Conservation (phyloP, 768 basidiomycete species). For the Favolaschia claudopus region DNA sequence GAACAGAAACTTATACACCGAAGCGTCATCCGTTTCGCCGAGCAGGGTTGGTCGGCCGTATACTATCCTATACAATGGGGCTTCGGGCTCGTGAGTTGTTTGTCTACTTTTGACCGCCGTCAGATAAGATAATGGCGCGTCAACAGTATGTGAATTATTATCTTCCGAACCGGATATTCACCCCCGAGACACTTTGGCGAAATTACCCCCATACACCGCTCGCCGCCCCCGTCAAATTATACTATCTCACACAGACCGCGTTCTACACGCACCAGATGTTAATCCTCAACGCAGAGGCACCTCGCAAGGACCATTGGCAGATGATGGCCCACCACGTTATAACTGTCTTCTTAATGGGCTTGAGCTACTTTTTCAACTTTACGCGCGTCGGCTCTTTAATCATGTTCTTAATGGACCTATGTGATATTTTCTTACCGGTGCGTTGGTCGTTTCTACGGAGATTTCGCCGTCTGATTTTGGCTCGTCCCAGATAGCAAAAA, state of each 20-base stretch:
- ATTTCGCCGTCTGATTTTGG: constrained; percentile 6
- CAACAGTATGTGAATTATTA: constrained; percentile 80
- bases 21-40: constrained; percentile 87
- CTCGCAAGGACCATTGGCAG: constrained; percentile 91
- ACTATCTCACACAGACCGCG: constrained; percentile 85
- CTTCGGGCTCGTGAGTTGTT: constrained; percentile 80
- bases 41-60: constrained; percentile 90
- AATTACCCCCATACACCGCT: constrained; percentile 86
- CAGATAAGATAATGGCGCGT: constrained; percentile 17
- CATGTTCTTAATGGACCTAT: constrained; percentile 93
- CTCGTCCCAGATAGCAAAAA: constrained; percentile 80
- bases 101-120: constrained; percentile 17
- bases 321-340: constrained; percentile 98
- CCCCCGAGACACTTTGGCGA: constrained; percentile 75
- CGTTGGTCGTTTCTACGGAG: constrained; percentile 40
- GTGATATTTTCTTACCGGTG: constrained; percentile 92
- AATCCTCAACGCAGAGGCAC: constrained; percentile 91
- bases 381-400: constrained; percentile 91
- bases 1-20: constrained; percentile 71
- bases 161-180: constrained; percentile 70
- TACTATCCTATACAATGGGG: constrained; percentile 82
- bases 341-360: constrained; percentile 77
- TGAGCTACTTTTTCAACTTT: constrained; percentile 83
- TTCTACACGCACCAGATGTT: constrained; percentile 94
- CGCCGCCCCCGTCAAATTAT: constrained; percentile 85